phyloP scores from a whole-genome alignment of 176 grass and related monocot genomes.

The Avena insularis region DNA sequence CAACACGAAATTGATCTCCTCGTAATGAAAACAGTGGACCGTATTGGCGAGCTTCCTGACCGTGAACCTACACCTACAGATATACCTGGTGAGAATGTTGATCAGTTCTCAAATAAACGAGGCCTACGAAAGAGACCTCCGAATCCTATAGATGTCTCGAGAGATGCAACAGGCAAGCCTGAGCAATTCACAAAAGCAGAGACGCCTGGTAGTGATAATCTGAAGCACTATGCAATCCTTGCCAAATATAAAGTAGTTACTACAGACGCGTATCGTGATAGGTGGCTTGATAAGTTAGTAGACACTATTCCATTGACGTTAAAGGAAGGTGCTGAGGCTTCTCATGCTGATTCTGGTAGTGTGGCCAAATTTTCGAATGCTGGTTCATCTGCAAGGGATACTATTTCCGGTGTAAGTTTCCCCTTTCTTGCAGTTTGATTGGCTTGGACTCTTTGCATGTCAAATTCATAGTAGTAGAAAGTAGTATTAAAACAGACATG shows the following conservation, averaged over 20 bases:
- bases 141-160: conserved; percentile 70
- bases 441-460: conserved; percentile 28
- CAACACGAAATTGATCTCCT: conserved; percentile 89
- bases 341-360: conserved; percentile 39
- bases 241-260: conserved; percentile 74
- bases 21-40: conserved; percentile 78
- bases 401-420: conserved; percentile 56
- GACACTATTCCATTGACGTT: conserved; percentile 60
- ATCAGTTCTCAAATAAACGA: conserved; percentile 59
- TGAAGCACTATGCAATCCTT: conserved; percentile 62
- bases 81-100: conserved; percentile 54
- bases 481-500: neutral
- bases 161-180: conserved; percentile 47
- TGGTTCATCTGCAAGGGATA: conserved; percentile 50
- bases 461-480: conserved; percentile 28
- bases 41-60: conserved; percentile 77
- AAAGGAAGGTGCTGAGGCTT: conserved; percentile 58
- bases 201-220: conserved; percentile 75
- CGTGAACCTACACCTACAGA: conserved; percentile 63
- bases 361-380: conserved; percentile 40
- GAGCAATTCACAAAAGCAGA: conserved; percentile 75
- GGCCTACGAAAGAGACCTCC: conserved; percentile 54
- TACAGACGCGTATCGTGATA: conserved; percentile 69
- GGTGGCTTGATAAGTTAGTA: conserved; percentile 88
- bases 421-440: conserved; percentile 15